Base-by-base conservation (phyloP, 169 alveolate genomes). In the Cryptosporidium xiaoi region DNA sequence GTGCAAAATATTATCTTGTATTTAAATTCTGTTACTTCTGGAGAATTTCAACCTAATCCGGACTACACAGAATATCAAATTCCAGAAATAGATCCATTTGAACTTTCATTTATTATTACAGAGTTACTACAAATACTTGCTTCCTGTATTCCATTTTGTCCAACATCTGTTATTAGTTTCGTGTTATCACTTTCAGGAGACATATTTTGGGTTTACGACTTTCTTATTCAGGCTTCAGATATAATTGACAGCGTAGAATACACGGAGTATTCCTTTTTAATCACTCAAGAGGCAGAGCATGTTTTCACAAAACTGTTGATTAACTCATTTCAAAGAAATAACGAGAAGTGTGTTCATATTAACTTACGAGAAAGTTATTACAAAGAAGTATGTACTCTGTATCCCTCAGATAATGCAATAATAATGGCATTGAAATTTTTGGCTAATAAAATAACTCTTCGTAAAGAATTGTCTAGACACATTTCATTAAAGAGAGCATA, bases 171-270 rank as follows among this genome's bases (percentile, higher is more conserved):
- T n/a, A 44, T 77, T 34, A 77, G 87, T 13, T 56, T 77, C 46
- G 44, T 77, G 2, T 4, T 77, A 16, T 53, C 87, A n/a, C 40
- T 77, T 20, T 77, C 87, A 8, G 58, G 66, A 20, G 87, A 77
- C 64, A 55, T 77, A 29, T 29, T 77, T n/a, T 77, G 87, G 87
- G 60, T 48, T 15, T 60, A 40, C 10, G 87, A 77, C 36, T 77
- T 77, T 34, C 20, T 77, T 20, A 15, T 77, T 10, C 71, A 77
- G n/a, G 87, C 87, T 20, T 77, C 87, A 44, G 87, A 77, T 77
- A 56, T 62, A 62, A 27, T 60, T 34, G 71, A 77, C 40, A 53
- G 12, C 1, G 33, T 20, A 12, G 29, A 53, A 0, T 53, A 13
- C 64, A 3, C 29, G 64, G 29, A 53, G 1, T 53, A 3, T 5